Evolutionary conservation across 768 basidiomycete genomes (phyloP), one percentile per base, ranked within the genome.

Genomic region (Dioszegia hungarica): DNA sequence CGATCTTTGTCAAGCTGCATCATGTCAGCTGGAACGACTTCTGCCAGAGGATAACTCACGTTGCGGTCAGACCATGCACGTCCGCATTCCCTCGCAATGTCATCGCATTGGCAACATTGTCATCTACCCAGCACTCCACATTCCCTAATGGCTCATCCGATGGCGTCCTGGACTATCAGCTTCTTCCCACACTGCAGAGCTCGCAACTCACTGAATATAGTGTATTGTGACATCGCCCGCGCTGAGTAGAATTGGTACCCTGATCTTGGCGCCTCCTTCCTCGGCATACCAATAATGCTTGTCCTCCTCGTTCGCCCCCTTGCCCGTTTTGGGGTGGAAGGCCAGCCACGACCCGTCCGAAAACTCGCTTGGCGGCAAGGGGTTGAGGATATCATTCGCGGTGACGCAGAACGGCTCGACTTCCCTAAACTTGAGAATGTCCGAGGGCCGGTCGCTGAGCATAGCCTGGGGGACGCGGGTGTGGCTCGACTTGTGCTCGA

Each of bases 341-440:
- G 83, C 82, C 59, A 81, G 80, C 94, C 94, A 99, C 2, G 22
- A 10, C 2, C 95, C 95, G 0, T 87, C 86, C 29, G 92, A 88
- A 79, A 98, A 98, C 62, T 97, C 79, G 14, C 88, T 89, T 0
- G 87, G 85, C 12, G 94, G 94, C 0, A 98, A 81, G 0, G 95
- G 95, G 78, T 98, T 97, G 76, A 99, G 89, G 37, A 98, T 81
- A 73, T 99, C 93, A 77, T 98, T 95, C 19, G 95, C 95, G 25
- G 86, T 87, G 0, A 89, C 91, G 75, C 95, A 98, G 78, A 82
- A 91, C 5, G 94, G 95, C 38, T 84, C 80, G 41, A 94, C 83
- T 76, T 98, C 95, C 72, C 88, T 83, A 75, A 88, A 94, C 52
- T 72, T 63, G 20, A 75, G 63, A 37, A 80, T 75, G 58, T 77